Evolutionary conservation across 2,329 filamentous ascomycete genomes (phyloP).

Genomic region (Penicillium sp.): DNA sequence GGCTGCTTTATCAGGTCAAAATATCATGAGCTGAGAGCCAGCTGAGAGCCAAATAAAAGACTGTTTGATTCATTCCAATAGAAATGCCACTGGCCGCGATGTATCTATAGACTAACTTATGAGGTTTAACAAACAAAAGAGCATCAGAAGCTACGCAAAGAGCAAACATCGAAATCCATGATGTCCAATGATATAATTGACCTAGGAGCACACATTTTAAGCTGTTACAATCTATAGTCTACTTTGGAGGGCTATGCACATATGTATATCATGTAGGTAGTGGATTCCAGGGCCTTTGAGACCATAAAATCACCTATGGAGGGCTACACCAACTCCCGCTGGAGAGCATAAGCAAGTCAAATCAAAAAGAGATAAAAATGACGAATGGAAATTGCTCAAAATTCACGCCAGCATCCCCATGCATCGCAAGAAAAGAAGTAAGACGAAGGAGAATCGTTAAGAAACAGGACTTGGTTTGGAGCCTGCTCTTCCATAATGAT

Average conservation of each 20-base stretch:
- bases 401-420: slow-evolving; percentile 34
- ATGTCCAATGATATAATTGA: neutral
- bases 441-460: slow-evolving; percentile 30
- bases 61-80: neutral
- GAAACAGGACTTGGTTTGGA: slow-evolving; percentile 13
- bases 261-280: slow-evolving; percentile 10
- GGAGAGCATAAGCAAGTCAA: slow-evolving; percentile 23
- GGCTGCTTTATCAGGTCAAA: neutral
- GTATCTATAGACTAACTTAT: neutral
- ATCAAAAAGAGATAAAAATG: slow-evolving; percentile 15
- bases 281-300: slow-evolving; percentile 5
- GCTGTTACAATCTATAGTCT: neutral
- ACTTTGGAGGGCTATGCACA: neutral
- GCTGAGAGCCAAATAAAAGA: too few relatives aligned
- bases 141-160: neutral
- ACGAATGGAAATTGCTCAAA: slow-evolving; percentile 17
- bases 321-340: slow-evolving; percentile 37
- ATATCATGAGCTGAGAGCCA: neutral
- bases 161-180: neutral
- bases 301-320: slow-evolving; percentile 15
- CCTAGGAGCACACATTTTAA: neutral
- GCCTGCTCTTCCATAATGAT: slow-evolving; percentile 15
- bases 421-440: slow-evolving; percentile 29
- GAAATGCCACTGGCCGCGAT: neutral
- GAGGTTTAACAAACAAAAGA: neutral